These are phyloP conservation scores for Russula sp. DNA, from an alignment of 768 basidiomycete genomes.

Conservation along the genomic window DNA sequence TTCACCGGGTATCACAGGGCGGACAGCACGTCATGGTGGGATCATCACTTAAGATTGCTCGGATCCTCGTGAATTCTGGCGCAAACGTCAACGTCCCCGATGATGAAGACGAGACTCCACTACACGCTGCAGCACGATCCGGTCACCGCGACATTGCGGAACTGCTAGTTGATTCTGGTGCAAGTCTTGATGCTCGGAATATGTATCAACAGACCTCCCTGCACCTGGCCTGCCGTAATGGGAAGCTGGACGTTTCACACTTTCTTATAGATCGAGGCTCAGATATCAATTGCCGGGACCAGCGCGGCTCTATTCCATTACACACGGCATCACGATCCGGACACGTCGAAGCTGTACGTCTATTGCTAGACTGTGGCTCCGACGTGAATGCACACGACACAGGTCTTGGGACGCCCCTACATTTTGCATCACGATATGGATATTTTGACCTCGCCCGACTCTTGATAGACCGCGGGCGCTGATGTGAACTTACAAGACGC, in stretches of 20 bases:
- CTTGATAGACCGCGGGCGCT: background rate
- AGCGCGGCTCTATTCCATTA: background rate
- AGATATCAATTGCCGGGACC: background rate
- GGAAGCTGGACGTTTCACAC: background rate
- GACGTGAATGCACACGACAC: background rate
- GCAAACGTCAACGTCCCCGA: background rate
- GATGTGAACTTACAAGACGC: background rate
- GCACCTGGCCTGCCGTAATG: background rate
- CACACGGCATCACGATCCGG: background rate
- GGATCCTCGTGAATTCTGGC: background rate
- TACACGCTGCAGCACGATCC: background rate
- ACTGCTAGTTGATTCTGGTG: background rate
- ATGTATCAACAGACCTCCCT: background rate
- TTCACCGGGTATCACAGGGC: background rate
- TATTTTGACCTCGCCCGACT: background rate
- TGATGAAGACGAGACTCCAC: background rate
- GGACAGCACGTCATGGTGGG: background rate
- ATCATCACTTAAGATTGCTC: background rate
- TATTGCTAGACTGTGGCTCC: background rate
- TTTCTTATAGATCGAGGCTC: background rate
- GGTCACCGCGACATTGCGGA: background rate
- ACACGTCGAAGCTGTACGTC: background rate
- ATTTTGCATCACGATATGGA: background rate
- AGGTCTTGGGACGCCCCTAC: background rate
- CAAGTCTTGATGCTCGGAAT: background rate